Evolutionary conservation across 2,329 filamentous ascomycete species (phyloP), one percentile per base, ranked within the genome.

Genomic region (Phialocephala subalpina): DNA sequence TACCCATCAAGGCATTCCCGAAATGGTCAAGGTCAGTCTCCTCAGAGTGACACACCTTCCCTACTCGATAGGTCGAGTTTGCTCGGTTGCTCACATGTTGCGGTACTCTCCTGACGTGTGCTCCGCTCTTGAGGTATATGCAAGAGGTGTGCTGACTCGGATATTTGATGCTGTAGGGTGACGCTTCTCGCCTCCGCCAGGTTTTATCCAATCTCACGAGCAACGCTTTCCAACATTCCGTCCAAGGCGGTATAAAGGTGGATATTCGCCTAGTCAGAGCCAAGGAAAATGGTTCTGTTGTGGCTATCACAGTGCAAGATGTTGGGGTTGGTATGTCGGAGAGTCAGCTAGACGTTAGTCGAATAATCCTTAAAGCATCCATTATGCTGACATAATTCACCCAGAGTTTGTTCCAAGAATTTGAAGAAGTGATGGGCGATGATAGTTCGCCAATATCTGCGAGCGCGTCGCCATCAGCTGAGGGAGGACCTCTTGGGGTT

Each of bases 301-400:
- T 74, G 16, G 63, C 60, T 9, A 67, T 74, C 16, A 65, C 65
- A 3, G 67, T 73, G 7, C 66, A 71, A 59, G 72, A 74, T 63
- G 64, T 63, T 53, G 72, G 72, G 1, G 59, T 60, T 18, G 72
- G 72, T 1, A 74, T 73, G 68, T 67, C 70, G 6, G 71, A 74
- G 25, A 56, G 52, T 11, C 65, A 73, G 59, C 64, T 74, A 14
- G 71, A 74, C 63, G 71, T 71, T 49, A 60, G 55, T 40, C n/a
- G 11, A 18, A 18, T 45, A 3, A 18, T 35, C 6, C n/a, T n/a
- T 36, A 12, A 38, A 52, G 9, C 14, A 12, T 20, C 22, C 12
- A 9, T 25, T n/a, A 35, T 16, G 40, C 1, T 29, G 18, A 52
- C 29, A 60, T 11, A 55, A 38, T 20, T 36, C 35, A 45, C 14